Evolutionary conservation across 331 rosid genomes (phyloP).

Genomic region (Rosa hybrid): DNA sequence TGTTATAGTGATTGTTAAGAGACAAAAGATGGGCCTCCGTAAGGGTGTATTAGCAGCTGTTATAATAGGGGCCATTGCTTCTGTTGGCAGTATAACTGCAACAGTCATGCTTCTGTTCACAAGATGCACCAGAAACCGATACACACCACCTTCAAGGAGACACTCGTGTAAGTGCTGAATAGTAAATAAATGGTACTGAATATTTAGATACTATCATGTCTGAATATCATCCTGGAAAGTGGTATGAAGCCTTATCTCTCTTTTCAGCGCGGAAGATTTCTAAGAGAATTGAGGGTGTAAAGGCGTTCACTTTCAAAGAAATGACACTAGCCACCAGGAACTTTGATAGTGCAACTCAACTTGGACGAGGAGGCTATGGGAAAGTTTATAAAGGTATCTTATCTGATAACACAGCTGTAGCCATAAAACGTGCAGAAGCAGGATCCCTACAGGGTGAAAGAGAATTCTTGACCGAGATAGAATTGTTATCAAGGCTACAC

Average conservation of each 20-base stretch:
- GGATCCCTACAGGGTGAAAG: slow-evolving; percentile 83
- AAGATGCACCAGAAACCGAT: slow-evolving; percentile 37
- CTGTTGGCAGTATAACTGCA: slow-evolving; percentile 42
- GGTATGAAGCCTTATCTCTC: slow-evolving; percentile 8
- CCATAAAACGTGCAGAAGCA: slow-evolving; percentile 76
- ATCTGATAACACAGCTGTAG: slow-evolving; percentile 52
- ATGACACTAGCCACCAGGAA: slow-evolving; percentile 61
- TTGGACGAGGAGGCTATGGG: slow-evolving; percentile 95
- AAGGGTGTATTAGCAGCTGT: slow-evolving; percentile 41
- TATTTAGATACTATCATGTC: slow-evolving; percentile 14
- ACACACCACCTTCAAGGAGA: slow-evolving; percentile 47
- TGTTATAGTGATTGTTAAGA: slow-evolving; percentile 31
- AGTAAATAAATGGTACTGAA: not conserved
- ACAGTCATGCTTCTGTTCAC: slow-evolving; percentile 37
- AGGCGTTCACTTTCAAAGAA: slow-evolving; percentile 67
- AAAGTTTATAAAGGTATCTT: slow-evolving; percentile 78
- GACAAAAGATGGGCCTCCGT: slow-evolving; percentile 25
- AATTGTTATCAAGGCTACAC: slow-evolving; percentile 77
- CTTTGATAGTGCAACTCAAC: slow-evolving; percentile 55
- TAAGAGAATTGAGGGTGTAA: slow-evolving; percentile 73
- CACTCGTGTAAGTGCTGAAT: slow-evolving; percentile 50
- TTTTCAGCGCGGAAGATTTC: slow-evolving; percentile 54
- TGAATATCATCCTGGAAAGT: slow-evolving; percentile 21
- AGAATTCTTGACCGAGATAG: slow-evolving; percentile 90
- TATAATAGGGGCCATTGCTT: slow-evolving; percentile 47